Evolutionary conservation across 2,329 filamentous ascomycete genomes (phyloP), one percentile per base, ranked within the genome.

Genomic region (Pseudogymnoascus sp.): DNA sequence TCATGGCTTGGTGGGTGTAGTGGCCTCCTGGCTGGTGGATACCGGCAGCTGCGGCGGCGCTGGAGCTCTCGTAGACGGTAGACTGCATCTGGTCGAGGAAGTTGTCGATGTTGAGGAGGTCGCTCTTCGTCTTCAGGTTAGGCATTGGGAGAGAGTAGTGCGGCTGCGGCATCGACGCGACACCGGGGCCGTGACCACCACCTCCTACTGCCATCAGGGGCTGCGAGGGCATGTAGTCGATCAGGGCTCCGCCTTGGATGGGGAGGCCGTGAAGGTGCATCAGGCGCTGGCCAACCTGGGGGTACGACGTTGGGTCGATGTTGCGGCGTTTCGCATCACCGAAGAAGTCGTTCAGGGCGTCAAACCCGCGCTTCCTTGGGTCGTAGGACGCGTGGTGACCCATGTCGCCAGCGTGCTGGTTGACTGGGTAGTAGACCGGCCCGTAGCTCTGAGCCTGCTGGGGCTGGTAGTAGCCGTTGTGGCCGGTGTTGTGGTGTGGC

Each of bases 31-130:
- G 85, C 65, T 92, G 85, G 68, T 89, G 88, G 63, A 95, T 84
- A 62, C 90, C 89, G 44, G 88, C 87, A 10, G 85, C 85, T 2
- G 90, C 90, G 33, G 91, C 87, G 59, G 92, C 87, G 68, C 86
- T 90, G 61, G 92, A 87, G 73, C 88, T 96, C 77, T 97, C 94
- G 72, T 97, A 97, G 58, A 97, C 91, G 50, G 93, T 97, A 66
- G 88, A 87, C 76, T 97, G 92, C 81, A 97, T 93, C 76, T 97
- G 91, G 76, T 96, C 92, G 61, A 99, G 84, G 74, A 97, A 90
- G 71, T 92, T 89, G 74, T 97, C 94, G 70, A 97, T 92, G 73
- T 96, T 92, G 73, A 96, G 79, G 44, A 99, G 81, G 73, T 99
- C 94, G 73, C 86, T 92, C 82, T 97, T 96, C 58, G 92, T 97